Evolutionary conservation across 2,329 filamentous ascomycete species (phyloP), one percentile per base, ranked within the genome.

Genomic region (Arthrobotrys pseudoclavata): DNA sequence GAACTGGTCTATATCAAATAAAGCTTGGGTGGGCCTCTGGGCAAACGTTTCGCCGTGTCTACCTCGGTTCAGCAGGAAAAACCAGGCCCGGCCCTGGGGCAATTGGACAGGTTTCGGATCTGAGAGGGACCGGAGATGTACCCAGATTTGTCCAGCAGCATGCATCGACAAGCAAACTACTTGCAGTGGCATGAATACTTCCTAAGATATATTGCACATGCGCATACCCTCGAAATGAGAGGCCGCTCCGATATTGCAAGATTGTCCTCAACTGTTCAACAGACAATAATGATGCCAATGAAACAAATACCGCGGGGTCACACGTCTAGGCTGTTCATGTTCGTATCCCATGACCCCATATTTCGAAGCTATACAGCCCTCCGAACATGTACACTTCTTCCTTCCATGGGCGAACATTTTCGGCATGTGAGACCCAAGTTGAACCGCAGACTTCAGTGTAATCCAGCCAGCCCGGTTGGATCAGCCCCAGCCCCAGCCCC

Each of bases 91-190:
- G 47, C 47, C 10, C 47, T 50, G 47, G 34, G 55, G 34, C 55
- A 22, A 60, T 60, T 60, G 18, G 55, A 15, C 13, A 60, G 31
- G 62, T 66, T 66, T 40, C 62, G 45, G 62, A 50, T 52, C 62
- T 63, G 60, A 34, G 18, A 20, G 40, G 47, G 45, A 4, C 15
- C 68, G 68, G 68, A 63, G 68, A 71, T 71, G 24, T 71, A 26
- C 42, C 68, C 68, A 63, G 57, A 71, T 71, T 53, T 9, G 68
- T 63, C 68, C 57, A 64, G 34, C 68, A 37, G 68, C 68, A 63
- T 63, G 31, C 45, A 69, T 42, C 26, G 37, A 60, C 31, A 37
- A 37, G n/a, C 55, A 60, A 57, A 29, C 52, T 18, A 37, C 31
- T 37, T 22, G n/a, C 29, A 22, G 15, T 37, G 29, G 52, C 52